Percentiles rank a stretch among this genome's conserved stretches.
Evolutionary conservation across 2,329 filamentous ascomycete genomes (phyloP).

Genomic region (Cercospora zeae-maydis): DNA sequence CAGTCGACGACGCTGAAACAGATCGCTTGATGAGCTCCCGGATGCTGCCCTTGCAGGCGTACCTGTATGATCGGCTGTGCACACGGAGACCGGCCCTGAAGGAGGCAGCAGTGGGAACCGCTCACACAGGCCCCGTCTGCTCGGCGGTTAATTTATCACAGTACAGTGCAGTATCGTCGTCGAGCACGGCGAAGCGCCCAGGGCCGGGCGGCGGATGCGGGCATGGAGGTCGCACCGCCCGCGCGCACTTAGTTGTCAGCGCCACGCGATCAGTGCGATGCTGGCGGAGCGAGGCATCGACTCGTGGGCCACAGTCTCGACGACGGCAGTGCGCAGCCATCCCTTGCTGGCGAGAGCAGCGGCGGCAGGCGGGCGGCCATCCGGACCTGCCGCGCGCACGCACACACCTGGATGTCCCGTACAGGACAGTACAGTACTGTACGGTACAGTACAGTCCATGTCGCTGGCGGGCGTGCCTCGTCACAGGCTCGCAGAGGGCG

Average conservation of each 20-base stretch:
- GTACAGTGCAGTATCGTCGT: too few species aligned
- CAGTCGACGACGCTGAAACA: background rate
- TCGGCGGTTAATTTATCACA: too few species aligned
- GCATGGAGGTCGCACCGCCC: constrained; percentile 9
- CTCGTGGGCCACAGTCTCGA: background rate
- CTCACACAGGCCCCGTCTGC: too few species aligned
- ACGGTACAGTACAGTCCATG: too few species aligned
- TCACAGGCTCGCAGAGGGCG: background rate
- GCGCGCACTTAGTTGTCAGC: constrained; percentile 15
- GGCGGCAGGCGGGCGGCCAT: background rate
- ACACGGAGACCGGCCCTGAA: too few species aligned
- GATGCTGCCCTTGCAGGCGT: constrained; percentile 15
- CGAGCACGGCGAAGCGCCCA: constrained; percentile 3
- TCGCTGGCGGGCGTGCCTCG: background rate
- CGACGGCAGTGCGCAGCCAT: constrained; percentile 10
- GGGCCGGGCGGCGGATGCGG: constrained; percentile 10
- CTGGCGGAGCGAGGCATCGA: constrained; percentile 7
- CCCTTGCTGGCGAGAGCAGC: constrained; percentile 9
- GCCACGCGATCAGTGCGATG: constrained; percentile 21
- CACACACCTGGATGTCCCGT: too few species aligned
- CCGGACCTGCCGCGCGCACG: background rate
- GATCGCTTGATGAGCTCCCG: constrained; percentile 6
- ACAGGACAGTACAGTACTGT: too few species aligned
- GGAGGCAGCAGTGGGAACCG: too few species aligned
- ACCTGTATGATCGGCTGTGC: constrained; percentile 17